These are phyloP conservation scores for Epichloe bromicola DNA, from an alignment of 2,329 filamentous ascomycete genomes.

Conservation along the genomic window DNA sequence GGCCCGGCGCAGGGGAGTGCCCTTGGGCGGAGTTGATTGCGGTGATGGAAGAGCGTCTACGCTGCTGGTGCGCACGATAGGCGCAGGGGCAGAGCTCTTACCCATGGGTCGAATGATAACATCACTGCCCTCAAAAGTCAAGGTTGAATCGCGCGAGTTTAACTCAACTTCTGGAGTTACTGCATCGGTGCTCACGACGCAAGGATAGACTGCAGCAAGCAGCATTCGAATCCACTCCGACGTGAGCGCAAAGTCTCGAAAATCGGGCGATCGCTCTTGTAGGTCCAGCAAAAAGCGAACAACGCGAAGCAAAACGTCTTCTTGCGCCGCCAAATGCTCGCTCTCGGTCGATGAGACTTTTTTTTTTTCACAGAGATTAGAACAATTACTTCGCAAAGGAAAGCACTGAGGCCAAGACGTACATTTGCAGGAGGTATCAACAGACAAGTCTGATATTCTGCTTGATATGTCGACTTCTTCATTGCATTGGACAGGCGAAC, in stretches of 20 bases:
- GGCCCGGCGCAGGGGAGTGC: conserved; percentile 58
- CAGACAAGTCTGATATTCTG: neutral
- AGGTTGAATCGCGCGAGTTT: conserved; percentile 64
- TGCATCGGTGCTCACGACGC: conserved; percentile 74
- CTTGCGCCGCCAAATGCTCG: conserved; percentile 37
- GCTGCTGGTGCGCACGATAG: conserved; percentile 61
- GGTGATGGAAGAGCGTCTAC: conserved; percentile 36
- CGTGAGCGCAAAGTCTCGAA: conserved; percentile 67
- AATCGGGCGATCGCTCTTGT: conserved; percentile 61
- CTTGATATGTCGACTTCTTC: neutral
- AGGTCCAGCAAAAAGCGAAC: conserved; percentile 69
- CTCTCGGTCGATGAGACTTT: conserved; percentile 23
- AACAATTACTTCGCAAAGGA: neutral
- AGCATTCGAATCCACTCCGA: conserved; percentile 76
- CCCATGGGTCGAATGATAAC: conserved; percentile 67
- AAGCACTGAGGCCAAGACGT: neutral
- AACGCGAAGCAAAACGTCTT: conserved; percentile 58
- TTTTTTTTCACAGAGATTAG: conserved; percentile 3
- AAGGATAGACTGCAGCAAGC: conserved; percentile 69
- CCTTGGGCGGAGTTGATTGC: conserved; percentile 33
- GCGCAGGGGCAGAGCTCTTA: conserved; percentile 43
- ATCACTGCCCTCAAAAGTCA: conserved; percentile 77
- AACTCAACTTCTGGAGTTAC: conserved; percentile 77
- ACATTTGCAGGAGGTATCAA: neutral
- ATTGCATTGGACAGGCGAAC: conserved; percentile 31